Conservation (phyloP, 176 grass and related monocot genomes). For the Chloris gayana region DNA sequence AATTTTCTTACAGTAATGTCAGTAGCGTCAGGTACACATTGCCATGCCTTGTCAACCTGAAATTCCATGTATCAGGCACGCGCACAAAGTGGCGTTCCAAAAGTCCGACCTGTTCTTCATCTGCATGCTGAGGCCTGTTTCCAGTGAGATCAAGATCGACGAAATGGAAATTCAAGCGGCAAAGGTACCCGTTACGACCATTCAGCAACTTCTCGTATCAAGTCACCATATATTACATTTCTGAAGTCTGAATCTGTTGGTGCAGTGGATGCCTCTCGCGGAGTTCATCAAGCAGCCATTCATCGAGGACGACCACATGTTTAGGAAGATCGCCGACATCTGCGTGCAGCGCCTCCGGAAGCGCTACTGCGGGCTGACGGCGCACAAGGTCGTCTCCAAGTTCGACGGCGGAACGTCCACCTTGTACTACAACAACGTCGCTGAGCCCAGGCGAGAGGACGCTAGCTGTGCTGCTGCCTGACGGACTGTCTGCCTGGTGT, state of each 20-base stretch:
- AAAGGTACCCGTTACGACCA: slow-evolving; percentile 32
- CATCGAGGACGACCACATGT: slow-evolving; percentile 69
- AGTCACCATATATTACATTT: not conserved
- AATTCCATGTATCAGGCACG: slow-evolving; percentile 40
- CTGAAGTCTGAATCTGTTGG: not conserved
- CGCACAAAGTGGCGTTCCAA: slow-evolving; percentile 66
- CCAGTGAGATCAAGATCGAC: slow-evolving; percentile 60
- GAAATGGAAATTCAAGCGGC: slow-evolving; percentile 66
- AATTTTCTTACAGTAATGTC: too few relatives aligned
- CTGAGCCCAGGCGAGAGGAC: slow-evolving; percentile 18
- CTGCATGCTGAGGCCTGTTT: slow-evolving; percentile 68
- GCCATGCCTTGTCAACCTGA: not conserved
- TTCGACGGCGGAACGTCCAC: slow-evolving; percentile 71
- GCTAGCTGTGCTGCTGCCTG: slow-evolving; percentile 30
- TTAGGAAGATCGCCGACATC: slow-evolving; percentile 65
- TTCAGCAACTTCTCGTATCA: not conserved
- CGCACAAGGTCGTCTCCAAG: slow-evolving; percentile 61
- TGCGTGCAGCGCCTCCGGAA: slow-evolving; percentile 53
- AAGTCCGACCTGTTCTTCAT: slow-evolving; percentile 80
- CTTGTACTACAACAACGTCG: slow-evolving; percentile 63
- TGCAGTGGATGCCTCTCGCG: slow-evolving; percentile 67
- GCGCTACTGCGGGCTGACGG: slow-evolving; percentile 65
- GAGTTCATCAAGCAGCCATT: slow-evolving; percentile 65
- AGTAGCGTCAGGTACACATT: too few relatives aligned
- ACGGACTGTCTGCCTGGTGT: not conserved